Percentiles rank a stretch among this genome's conserved stretches.
These are phyloP conservation scores for Lunasporangiospora selenospora DNA, from an alignment of 192 early-diverging fungal species.

Conservation along the genomic window DNA sequence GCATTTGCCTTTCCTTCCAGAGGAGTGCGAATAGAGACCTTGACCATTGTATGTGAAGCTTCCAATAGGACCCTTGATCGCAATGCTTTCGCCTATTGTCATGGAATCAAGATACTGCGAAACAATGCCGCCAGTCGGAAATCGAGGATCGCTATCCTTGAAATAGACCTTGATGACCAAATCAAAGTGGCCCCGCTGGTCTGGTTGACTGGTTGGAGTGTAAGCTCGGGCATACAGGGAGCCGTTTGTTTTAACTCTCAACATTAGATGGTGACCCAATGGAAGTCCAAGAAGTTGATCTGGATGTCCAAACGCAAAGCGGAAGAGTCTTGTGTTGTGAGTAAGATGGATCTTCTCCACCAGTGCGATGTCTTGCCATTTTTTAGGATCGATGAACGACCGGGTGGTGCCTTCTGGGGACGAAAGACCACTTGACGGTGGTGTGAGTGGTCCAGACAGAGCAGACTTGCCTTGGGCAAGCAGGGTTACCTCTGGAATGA, in stretches of 20 bases:
- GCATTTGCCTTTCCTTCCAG: conserved; percentile 49
- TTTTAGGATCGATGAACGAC: conserved; percentile 42
- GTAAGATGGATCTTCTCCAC: conserved; percentile 46
- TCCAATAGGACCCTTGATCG: conserved; percentile 83
- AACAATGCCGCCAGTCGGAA: conserved; percentile 61
- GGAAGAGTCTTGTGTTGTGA: conserved; percentile 52
- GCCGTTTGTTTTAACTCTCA: conserved; percentile 56
- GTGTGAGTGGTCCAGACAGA: background rate
- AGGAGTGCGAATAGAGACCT: conserved; percentile 22
- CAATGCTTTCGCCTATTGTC: conserved; percentile 74
- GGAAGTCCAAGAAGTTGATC: conserved; percentile 66
- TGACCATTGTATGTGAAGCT: conserved; percentile 71
- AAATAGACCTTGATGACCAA: conserved; percentile 83
- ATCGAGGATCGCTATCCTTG: conserved; percentile 28
- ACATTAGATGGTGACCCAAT: conserved; percentile 64
- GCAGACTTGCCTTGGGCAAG: background rate
- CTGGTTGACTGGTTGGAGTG: conserved; percentile 71
- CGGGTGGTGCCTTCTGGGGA: background rate
- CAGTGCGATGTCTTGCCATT: conserved; percentile 50
- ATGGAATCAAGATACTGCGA: conserved; percentile 69
- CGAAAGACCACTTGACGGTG: background rate
- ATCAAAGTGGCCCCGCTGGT: conserved; percentile 73
- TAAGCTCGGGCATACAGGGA: conserved; percentile 80
- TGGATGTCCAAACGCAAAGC: conserved; percentile 61
- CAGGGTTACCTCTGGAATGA: conserved; percentile 1